These are phyloP conservation scores for Xanthoceras sorbifolium DNA, from an alignment of 345 rosid species.

Conservation along the genomic window DNA sequence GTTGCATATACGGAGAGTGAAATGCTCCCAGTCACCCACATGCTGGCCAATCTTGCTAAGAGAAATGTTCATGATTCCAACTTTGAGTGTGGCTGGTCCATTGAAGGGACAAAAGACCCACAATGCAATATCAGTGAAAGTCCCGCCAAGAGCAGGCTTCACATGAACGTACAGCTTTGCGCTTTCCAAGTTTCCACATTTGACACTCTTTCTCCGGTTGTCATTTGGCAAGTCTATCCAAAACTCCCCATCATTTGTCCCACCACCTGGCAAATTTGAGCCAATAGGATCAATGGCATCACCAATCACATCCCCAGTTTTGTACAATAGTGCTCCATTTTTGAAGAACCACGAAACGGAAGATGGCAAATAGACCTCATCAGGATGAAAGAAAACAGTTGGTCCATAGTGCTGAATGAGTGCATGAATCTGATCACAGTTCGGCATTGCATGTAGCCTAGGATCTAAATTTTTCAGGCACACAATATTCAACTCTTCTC, in stretches of 20 bases:
- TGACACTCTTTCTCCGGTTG: slow-evolving; percentile 37
- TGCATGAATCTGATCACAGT: slow-evolving; percentile 61
- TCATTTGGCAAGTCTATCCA: slow-evolving; percentile 73
- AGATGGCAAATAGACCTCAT: slow-evolving; percentile 66
- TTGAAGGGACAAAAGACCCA: slow-evolving; percentile 93
- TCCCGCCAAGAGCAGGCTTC: slow-evolving; percentile 85
- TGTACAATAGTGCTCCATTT: slow-evolving; percentile 62
- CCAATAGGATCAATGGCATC: slow-evolving; percentile 55
- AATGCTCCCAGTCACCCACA: slow-evolving; percentile 96
- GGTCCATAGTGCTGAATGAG: slow-evolving; percentile 75
- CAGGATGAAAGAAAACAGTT: slow-evolving; percentile 63
- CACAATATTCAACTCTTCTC: slow-evolving; percentile 39
- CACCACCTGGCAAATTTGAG: slow-evolving; percentile 72
- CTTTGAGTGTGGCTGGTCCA: slow-evolving; percentile 79
- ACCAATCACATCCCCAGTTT: slow-evolving; percentile 34
- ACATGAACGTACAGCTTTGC: slow-evolving; percentile 76
- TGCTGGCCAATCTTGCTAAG: slow-evolving; percentile 74
- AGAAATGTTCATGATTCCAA: slow-evolving; percentile 48
- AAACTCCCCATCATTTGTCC: slow-evolving; percentile 58
- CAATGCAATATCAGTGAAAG: slow-evolving; percentile 79
- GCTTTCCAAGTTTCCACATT: slow-evolving; percentile 62
- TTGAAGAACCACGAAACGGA: slow-evolving; percentile 67
- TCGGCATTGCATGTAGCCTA: slow-evolving; percentile 72
- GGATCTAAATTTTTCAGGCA: slow-evolving; percentile 70
- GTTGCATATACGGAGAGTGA: slow-evolving; percentile 83